A percentile compares a stretch with the other conserved stretches of the same genome.
These are phyloP conservation scores for Amborella trichopoda DNA, from an alignment of 164 flowering plant genomes.

Conservation along the genomic window DNA sequence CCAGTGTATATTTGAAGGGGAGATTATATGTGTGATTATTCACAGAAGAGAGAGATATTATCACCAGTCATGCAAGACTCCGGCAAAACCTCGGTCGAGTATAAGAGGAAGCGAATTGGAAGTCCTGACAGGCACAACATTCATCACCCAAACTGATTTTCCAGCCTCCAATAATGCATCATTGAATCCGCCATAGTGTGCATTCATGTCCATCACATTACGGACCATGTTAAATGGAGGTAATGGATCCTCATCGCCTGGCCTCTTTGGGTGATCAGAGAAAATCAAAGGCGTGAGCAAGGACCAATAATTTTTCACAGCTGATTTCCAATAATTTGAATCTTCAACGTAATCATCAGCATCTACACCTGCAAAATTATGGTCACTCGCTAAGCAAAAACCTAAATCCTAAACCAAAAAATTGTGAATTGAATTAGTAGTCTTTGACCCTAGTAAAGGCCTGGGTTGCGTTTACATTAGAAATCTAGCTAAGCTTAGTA, in stretches of 20 bases:
- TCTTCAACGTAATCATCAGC: constrained; percentile 72
- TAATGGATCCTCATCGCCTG: constrained; percentile 92
- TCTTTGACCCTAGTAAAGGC: too few relatives aligned
- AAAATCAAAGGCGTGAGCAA: constrained; percentile 90
- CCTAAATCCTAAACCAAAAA: too few relatives aligned
- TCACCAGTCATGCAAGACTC: constrained; percentile 86
- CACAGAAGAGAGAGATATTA: too few relatives aligned
- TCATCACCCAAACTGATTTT: constrained; percentile 93
- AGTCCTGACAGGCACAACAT: constrained; percentile 63
- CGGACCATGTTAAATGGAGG: constrained; percentile 96
- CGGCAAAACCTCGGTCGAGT: constrained; percentile 78
- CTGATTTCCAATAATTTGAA: constrained; percentile 45
- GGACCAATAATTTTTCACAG: constrained; percentile 84
- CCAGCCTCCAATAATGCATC: constrained; percentile 67
- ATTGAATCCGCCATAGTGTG: constrained; percentile 83
- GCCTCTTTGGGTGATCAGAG: constrained; percentile 98
- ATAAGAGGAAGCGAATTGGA: constrained; percentile 79
- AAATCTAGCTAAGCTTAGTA: too few relatives aligned
- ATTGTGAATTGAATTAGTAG: too few relatives aligned
- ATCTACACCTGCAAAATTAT: constrained; percentile 46
- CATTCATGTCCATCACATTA: constrained; percentile 97
- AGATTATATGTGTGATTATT: too few relatives aligned
- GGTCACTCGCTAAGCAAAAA: too few relatives aligned
- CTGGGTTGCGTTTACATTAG: too few relatives aligned
- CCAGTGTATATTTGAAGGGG: too few relatives aligned